Evolutionary conservation across 768 basidiomycete genomes (phyloP), one percentile per base, ranked within the genome.

Genomic region (Tremella mesenterica): DNA sequence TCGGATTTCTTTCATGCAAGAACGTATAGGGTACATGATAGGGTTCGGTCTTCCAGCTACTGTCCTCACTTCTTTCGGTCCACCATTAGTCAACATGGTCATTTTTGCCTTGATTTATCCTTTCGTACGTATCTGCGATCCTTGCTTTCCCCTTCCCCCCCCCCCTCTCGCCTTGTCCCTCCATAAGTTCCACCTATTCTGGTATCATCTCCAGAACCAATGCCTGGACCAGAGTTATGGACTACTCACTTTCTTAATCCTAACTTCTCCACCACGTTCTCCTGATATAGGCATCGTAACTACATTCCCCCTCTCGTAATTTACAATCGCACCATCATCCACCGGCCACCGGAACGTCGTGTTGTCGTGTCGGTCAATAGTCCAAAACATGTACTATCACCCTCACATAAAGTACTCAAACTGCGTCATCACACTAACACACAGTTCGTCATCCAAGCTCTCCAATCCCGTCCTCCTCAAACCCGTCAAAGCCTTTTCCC

Each of bases 41-140:
- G 73, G 66, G 3, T 74, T 74, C 47, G 73, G 69, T 9, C 50
- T 70, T 18, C 53, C 57, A 1, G 54, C 64, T 5, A 74, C 69
- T 5, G 21, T 72, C 25, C 29, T 68, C 8, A 64, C 67, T 23
- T 60, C 66, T 0, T 67, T 72, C 50, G 62, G 65, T 2, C 63
- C 68, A 10, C 64, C 68, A 14, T 26, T 74, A 10, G 54, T 70
- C 34, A 65, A 61, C 20, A 70, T 71, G 57, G 64, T 66, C 8
- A 48, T 74, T 21, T 74, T 72, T 49, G 71, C 71, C 14, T 30
- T 70, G 9, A 48, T 72, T 43, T 72, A 71, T 33, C 73, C 73
- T 7, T 60, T 72, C 39, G 66, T 71, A 34, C 33, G 66, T 57
- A 8, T 13, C 25, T 14, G 3, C 29, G 18, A 28, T 29, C 3